Evolutionary conservation across 2,329 filamentous ascomycete genomes (phyloP), one percentile per base, ranked within the genome.

Genomic region (Magnaporthiopsis incrustans): DNA sequence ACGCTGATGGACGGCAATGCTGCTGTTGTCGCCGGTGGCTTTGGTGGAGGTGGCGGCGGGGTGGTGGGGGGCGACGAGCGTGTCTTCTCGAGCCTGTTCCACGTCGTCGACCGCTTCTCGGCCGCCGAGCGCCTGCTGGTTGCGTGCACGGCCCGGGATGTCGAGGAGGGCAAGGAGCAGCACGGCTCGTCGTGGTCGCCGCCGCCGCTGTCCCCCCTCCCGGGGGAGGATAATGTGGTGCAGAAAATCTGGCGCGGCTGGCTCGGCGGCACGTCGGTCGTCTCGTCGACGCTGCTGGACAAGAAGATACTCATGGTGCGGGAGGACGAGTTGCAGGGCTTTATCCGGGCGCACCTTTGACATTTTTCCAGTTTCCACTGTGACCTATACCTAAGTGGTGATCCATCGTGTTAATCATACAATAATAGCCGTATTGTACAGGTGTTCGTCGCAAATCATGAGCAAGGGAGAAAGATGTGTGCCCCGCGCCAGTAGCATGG

Each of bases 211-310:
- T 57, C 64, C n/a, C 63, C 66, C 38, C 70, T 73, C 65, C 69
- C 75, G 60, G 65, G 70, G 58, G 68, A 69, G 60, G 73, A 77
- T 57, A 77, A 78, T 60, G 70, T 79, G 22, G 73, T 82, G 68
- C 78, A 81, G 70, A 79, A 77, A 72, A 77, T 81, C 50, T 82
- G 80, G 80, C 73, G 73, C 57, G 77, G 78, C 5, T 81, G 79
- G 76, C 74, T 79, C 65, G 69, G 75, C 30, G 78, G 78, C 25
- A 76, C 75, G 11, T 75, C 75, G 14, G 71, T 75, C 60, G 77
- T 72, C 58, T 77, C 69, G 63, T 75, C 76, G 38, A 72, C 71
- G 50, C 69, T 81, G 73, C 77, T 74, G 14, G 73, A 77, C 44
- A 76, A 77, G 71, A 72, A 77, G 69, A 81, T 82, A 66, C 63